phyloP scores from a whole-genome alignment of 306 rosid species.

The Albizia julibrissin region DNA sequence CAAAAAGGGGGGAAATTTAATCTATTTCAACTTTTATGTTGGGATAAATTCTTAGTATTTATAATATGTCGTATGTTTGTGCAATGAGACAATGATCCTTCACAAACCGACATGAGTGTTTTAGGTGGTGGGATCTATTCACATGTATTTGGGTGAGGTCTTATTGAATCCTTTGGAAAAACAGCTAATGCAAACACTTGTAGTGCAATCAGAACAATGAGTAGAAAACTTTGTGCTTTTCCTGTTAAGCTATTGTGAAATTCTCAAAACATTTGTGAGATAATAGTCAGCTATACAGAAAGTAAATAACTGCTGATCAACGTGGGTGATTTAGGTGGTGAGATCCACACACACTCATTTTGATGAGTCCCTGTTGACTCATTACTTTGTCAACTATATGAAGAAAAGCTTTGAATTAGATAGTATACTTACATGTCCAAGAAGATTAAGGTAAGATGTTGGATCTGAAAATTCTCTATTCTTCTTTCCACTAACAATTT shows the following conservation, averaged over 20 bases:
- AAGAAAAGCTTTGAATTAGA: neutral
- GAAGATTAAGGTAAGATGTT: slow-evolving; percentile 41
- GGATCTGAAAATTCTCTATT: slow-evolving; percentile 43
- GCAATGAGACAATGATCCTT: neutral
- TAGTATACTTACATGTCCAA: slow-evolving; percentile 44
- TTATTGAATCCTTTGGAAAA: too few species aligned
- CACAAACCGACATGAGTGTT: neutral
- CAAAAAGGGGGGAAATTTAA: neutral
- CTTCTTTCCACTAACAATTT: slow-evolving; percentile 54
- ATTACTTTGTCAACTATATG: neutral
- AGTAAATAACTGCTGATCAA: too few species aligned
- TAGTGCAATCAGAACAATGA: neutral
- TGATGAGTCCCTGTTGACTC: too few species aligned
- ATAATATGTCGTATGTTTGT: neutral
- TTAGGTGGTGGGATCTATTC: neutral
- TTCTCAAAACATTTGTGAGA: neutral
- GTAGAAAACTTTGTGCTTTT: neutral
- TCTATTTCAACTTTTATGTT: neutral
- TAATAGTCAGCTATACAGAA: neutral
- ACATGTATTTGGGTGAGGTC: too few species aligned
- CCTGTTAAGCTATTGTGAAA: neutral
- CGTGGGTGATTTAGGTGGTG: too few species aligned
- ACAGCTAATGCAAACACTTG: too few species aligned
- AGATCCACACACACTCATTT: too few species aligned
- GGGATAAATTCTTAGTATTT: neutral